These are phyloP conservation scores for Symmetrospora coprosmae DNA, from an alignment of 768 basidiomycete species.

Conservation along the genomic window DNA sequence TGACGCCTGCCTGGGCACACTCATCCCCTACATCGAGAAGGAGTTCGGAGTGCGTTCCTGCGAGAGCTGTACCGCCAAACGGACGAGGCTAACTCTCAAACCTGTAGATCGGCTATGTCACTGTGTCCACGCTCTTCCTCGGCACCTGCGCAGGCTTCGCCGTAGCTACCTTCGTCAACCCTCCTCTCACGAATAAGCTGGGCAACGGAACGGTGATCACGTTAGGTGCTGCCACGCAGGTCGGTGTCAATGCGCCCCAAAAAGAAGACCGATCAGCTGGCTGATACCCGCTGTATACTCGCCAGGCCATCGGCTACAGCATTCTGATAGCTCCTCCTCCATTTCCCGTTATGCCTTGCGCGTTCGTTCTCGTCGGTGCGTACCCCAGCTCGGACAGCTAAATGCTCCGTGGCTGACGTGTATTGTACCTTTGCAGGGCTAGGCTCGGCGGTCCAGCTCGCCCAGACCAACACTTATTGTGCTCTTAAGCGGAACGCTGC, in stretches of 20 bases:
- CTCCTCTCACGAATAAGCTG: not conserved
- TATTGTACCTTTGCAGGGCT: not conserved
- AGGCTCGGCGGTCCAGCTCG: no score
- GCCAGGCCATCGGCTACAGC: not conserved
- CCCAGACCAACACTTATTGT: constrained; percentile 5
- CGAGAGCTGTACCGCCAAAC: not conserved
- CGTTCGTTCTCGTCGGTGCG: not conserved
- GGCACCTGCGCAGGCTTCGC: not conserved
- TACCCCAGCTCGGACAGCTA: not conserved
- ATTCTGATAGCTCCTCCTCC: constrained; percentile 15
- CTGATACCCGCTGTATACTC: not conserved
- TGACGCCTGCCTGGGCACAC: not conserved
- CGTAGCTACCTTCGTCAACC: not conserved
- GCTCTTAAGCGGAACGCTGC: not conserved
- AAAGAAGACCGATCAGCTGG: not conserved
- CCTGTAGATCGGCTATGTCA: not conserved
- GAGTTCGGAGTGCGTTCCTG: not conserved
- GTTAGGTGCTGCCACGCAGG: not conserved
- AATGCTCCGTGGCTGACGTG: not conserved
- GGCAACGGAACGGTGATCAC: constrained; percentile 10
- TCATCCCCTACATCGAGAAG: constrained; percentile 15
- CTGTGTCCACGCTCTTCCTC: not conserved
- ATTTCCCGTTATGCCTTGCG: not conserved
- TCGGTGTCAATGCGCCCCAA: not conserved
- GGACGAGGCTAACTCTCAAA: not conserved